These are phyloP conservation scores for Paecilomyces variotii DNA, from an alignment of 2,329 filamentous ascomycete genomes.

Conservation along the genomic window DNA sequence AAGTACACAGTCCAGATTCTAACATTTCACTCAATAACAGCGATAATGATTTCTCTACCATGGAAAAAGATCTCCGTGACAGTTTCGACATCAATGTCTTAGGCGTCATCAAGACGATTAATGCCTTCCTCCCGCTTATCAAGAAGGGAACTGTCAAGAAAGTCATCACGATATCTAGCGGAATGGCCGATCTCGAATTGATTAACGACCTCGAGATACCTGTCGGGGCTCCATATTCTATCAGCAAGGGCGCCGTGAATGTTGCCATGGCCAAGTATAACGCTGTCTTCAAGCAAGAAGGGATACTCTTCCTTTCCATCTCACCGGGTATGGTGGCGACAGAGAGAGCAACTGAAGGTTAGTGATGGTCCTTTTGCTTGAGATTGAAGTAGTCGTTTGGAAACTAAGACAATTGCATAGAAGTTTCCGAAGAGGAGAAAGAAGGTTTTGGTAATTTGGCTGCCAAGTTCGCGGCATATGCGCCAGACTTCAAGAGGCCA, in stretches of 20 bases:
- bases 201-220: slow-evolving; percentile 31
- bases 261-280: slow-evolving; percentile 47
- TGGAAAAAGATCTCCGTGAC: slow-evolving; percentile 27
- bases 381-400: not conserved
- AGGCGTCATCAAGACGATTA: slow-evolving; percentile 46
- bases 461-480: slow-evolving; percentile 25
- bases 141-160: slow-evolving; percentile 46
- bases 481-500: slow-evolving; percentile 30
- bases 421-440: not conserved
- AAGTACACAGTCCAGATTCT: not conserved
- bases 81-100: slow-evolving; percentile 44
- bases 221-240: slow-evolving; percentile 34
- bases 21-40: slow-evolving; percentile 10
- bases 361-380: not conserved
- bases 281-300: slow-evolving; percentile 42
- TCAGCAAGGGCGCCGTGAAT: slow-evolving; percentile 48
- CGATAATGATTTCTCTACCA: slow-evolving; percentile 18
- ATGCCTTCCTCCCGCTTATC: slow-evolving; percentile 47
- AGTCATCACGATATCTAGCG: slow-evolving; percentile 44
- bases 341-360: slow-evolving; percentile 11
- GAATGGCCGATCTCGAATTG: slow-evolving; percentile 41
- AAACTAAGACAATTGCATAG: not conserved
- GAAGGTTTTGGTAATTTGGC: not conserved
- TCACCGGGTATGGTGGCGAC: slow-evolving; percentile 46
- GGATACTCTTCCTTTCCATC: slow-evolving; percentile 46